Percentiles rank a stretch among this genome's conserved stretches.
Conservation (phyloP, 2,329 filamentous ascomycete genomes). For the Claviceps quebecensis region DNA sequence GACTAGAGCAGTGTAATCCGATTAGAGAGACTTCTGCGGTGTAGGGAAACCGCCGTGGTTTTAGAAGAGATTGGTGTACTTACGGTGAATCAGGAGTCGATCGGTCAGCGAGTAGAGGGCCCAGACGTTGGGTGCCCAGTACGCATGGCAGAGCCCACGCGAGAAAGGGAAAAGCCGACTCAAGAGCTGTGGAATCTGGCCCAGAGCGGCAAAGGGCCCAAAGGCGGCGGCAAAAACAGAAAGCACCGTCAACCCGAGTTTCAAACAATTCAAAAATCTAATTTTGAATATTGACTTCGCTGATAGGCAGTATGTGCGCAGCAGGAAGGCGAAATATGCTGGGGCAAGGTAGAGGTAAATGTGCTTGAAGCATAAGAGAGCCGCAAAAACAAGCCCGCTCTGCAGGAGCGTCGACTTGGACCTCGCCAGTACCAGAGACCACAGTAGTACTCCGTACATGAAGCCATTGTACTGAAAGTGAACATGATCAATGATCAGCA, state of each 20-base stretch:
- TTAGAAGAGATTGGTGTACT: slow-evolving; percentile 15
- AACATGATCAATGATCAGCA: slow-evolving; percentile 95
- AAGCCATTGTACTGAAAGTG: slow-evolving; percentile 99
- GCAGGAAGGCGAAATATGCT: slow-evolving; percentile 85
- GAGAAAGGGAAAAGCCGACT: slow-evolving; percentile 87
- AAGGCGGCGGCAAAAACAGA: slow-evolving; percentile 69
- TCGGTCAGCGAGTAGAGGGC: slow-evolving; percentile 90
- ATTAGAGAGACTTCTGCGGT: background rate
- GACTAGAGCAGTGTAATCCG: slow-evolving; percentile 32
- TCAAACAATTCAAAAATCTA: slow-evolving; percentile 64
- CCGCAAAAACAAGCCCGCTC: slow-evolving; percentile 74
- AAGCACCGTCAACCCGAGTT: slow-evolving; percentile 61
- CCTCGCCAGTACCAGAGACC: slow-evolving; percentile 73
- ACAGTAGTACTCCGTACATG: slow-evolving; percentile 79
- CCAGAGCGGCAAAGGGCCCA: slow-evolving; percentile 71
- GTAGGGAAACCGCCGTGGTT: background rate
- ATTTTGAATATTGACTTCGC: slow-evolving; percentile 62
- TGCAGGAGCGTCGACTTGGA: slow-evolving; percentile 58
- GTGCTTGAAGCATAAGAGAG: slow-evolving; percentile 86
- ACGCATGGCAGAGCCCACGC: slow-evolving; percentile 85
- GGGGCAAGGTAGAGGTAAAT: slow-evolving; percentile 95
- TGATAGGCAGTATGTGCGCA: slow-evolving; percentile 80
- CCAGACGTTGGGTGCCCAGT: slow-evolving; percentile 97
- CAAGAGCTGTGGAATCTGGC: slow-evolving; percentile 71
- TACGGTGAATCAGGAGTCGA: slow-evolving; percentile 67